Evolutionary conservation across 2,329 filamentous ascomycete genomes (phyloP).

Genomic region (Cryoendolithus antarcticus): DNA sequence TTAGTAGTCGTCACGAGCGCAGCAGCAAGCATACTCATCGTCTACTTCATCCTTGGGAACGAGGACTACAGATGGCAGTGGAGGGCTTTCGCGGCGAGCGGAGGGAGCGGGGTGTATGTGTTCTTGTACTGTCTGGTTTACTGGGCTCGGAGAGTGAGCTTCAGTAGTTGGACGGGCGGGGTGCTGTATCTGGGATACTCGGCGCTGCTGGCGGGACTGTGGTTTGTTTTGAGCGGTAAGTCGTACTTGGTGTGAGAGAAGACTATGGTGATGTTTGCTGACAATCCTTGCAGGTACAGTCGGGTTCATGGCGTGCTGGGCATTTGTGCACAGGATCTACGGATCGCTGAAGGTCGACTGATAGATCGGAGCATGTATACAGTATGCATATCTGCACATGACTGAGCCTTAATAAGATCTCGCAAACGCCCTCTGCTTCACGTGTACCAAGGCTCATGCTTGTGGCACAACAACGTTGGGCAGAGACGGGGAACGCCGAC

Average conservation of each 20-base stretch:
- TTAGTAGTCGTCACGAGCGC: slow-evolving; percentile 95
- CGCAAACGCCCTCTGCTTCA: too few species aligned
- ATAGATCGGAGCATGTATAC: slow-evolving; percentile 13
- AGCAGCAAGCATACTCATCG: slow-evolving; percentile 81
- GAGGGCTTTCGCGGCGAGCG: slow-evolving; percentile 84
- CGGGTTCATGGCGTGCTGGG: slow-evolving; percentile 89
- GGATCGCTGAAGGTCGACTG: slow-evolving; percentile 96
- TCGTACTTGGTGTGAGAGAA: slow-evolving; percentile 10
- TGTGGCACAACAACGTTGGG: too few species aligned
- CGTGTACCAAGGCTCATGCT: too few species aligned
- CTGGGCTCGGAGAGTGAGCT: slow-evolving; percentile 75
- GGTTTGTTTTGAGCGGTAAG: slow-evolving; percentile 89
- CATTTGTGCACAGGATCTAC: slow-evolving; percentile 90
- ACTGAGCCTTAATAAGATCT: too few species aligned
- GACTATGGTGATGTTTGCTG: too few species aligned
- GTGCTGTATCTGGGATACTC: slow-evolving; percentile 93
- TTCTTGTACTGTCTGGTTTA: slow-evolving; percentile 86
- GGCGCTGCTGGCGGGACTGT: slow-evolving; percentile 73
- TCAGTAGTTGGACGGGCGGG: slow-evolving; percentile 72
- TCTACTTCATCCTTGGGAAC: slow-evolving; percentile 89
- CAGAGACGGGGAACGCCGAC: too few species aligned
- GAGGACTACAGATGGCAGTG: slow-evolving; percentile 99
- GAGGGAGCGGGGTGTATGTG: slow-evolving; percentile 81
- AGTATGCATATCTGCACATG: too few species aligned
- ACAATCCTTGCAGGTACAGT: slow-evolving; percentile 58